Base-by-base conservation (phyloP, 441 rosid species). In the Brassica hybrid region DNA sequence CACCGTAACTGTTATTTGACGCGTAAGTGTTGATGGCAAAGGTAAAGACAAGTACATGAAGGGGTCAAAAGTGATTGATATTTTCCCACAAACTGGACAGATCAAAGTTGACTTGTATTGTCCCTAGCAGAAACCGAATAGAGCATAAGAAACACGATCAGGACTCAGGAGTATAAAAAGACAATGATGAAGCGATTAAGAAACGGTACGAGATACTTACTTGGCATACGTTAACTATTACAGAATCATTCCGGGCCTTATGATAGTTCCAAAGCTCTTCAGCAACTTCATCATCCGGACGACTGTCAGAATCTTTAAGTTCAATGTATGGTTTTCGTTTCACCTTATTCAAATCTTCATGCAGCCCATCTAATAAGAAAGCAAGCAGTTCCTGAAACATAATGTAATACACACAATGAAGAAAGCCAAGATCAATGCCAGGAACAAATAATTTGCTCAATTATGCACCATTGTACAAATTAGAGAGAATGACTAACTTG, bases 41-140 rank as follows among this genome's bases (percentile, higher is more conserved):
- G 92, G 92, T 83, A 88, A 71, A 12, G 92, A 84, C 60, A 88
- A 74, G 72, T 86, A 88, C 92, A 86, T 88, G 79, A 88, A 88
- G 56, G 92, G 90, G 63, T 88, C 92, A 72, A 84, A 88, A 54
- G 92, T 88, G 64, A 86, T 83, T 9, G 90, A 86, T 66, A 85
- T 84, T 79, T 86, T 86, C 67, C 82, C 76, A 72, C 92, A 88
- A 59, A 57, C 79, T 59, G 89, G 90, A 78, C 92, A 88, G 61
- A 86, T 89, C 74, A 88, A 77, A 4, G 89, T 88, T 25, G 92
- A 88, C 82, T 88, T 88, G 59, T 86, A 88, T 83, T 88, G 92
- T 60, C 92, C 92, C 92, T 88, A 88, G 78, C 65, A 79, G 67
- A n/a, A 71, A 86, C 83, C 82, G 72, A 83, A 8, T 80, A 85